Base-by-base conservation (phyloP, 1,284 basidiomycete species). In the Boletus albobrunnescens region DNA sequence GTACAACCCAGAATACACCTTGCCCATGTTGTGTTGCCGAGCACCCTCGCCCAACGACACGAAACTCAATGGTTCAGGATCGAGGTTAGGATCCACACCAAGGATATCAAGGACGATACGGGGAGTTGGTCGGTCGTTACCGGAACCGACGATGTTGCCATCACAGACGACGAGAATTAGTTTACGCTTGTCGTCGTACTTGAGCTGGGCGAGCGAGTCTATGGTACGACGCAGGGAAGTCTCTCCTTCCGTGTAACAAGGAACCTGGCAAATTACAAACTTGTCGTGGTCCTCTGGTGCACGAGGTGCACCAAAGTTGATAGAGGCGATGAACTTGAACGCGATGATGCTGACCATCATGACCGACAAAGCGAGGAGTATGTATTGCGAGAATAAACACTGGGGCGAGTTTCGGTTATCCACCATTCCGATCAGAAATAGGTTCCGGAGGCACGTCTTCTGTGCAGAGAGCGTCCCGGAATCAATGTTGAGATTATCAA, bases 171-270 rank as follows among this genome's bases (percentile, higher is more conserved):
- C 76, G 55, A 97, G 84, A 23, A 98, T 73, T 4, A 99, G 74
- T 71, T 98, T 99, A 47, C 94, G 89, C 71, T 98, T 99, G 74
- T 99, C 94, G 63, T 99, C 94, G 64, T 98, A 99, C 68, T 92
- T 94, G 67, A 97, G 78, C 61, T 87, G 19, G 3, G 95, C 91
- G 47, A 99, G 74, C 16, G 94, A 97, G 67, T 99, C 92, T 67
- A 99, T 95, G 5, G 95, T 98, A 60, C 77, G 78, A 51, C 87
- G 80, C 51, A 99, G 76, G 3, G 92, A 97, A 27, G 80, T 71
- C 58, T 95, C 89, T 55, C 92, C 94, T 76, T 97, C 93, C 1
- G 94, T 97, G 65, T 97, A 98, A 81, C 94, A 96, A 6, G 94
- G 94, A 0, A 99, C 93, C 65, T 98, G 96, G 66, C 94, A 97